Base-by-base conservation (phyloP, 1,284 basidiomycete species). In the Rhodotorula sp. region DNA sequence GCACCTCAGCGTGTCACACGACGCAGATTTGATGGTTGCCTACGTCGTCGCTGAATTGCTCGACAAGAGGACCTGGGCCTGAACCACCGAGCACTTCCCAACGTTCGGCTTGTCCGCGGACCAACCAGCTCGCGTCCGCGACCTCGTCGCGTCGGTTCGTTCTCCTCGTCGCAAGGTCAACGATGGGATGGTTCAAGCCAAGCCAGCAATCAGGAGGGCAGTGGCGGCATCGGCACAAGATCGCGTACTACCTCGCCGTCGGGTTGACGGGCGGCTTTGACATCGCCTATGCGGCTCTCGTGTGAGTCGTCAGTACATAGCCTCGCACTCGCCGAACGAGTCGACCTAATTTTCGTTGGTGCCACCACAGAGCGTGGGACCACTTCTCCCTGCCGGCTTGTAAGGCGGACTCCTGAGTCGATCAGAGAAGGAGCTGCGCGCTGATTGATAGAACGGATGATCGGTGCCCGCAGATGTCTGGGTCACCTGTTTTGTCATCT, bases 1-100 rank as follows among this genome's bases (percentile, higher is more conserved):
- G 39, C 77, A 77, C 43, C 54, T 78, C 26, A 73, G 70, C 63
- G 29, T 79, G 3, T 76, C 77, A 10, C 77, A 78, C 51, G 78
- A 79, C 62, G 75, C 63, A 5, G 75, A 71, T n/a, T 47, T 70
- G 46, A 63, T 77, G 43, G 34, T 73, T 14, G 78, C 78, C 5
- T 76, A 73, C 49, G 78, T 78, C 34, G 62, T 79, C 23, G 72
- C 67, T 0, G 72, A 74, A 21, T 5, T 54, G 60, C 14, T 10
- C 16, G 31, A 46, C n/a, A 26, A 31, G n/a, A 18, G 23, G 3
- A 12, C 46, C 20, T n/a, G 23, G 3, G 5, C 46, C 20, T n/a
- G 34, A n/a, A 6, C 61, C 29, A 18, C 51, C 26, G n/a, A 34
- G 29, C 26, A 10, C 39, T 12, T 14, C 12, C 2, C 39, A 8